Conservation (phyloP, 164 flowering plant genomes). For the Chimonanthus praecox region DNA sequence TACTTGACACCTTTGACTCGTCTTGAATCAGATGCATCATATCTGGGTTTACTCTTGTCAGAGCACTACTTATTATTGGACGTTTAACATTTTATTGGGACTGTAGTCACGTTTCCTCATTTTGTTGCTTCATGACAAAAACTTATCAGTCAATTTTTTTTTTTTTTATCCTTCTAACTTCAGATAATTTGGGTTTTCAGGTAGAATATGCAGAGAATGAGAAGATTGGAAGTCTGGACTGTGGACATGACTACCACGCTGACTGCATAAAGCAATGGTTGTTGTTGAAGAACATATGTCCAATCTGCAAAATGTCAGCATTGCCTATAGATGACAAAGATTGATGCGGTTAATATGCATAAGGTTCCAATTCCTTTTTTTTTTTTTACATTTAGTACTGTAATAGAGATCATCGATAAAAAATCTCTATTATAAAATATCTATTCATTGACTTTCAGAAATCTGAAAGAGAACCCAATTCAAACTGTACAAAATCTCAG, state of each 20-base stretch:
- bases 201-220: slow-evolving; percentile 48
- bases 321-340: slow-evolving; percentile 10
- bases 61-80: neutral
- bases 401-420: slow-evolving; percentile 11
- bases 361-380: slow-evolving; percentile 8
- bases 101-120: too few species aligned
- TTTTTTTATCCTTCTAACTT: neutral
- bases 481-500: neutral
- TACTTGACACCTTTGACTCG: neutral
- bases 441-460: slow-evolving; percentile 16
- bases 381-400: slow-evolving; percentile 13
- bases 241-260: slow-evolving; percentile 84
- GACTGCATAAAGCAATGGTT: slow-evolving; percentile 82
- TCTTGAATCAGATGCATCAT: neutral
- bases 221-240: slow-evolving; percentile 53
- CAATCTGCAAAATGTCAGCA: slow-evolving; percentile 81
- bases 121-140: neutral
- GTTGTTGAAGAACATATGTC: slow-evolving; percentile 72
- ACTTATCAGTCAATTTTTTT: neutral
- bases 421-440: slow-evolving; percentile 1
- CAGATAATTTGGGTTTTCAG: slow-evolving; percentile 21
- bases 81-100: too few species aligned
- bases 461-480: slow-evolving; percentile 3
- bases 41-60: too few species aligned
- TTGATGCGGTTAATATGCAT: neutral